Conservation (phyloP, 176 grass and related monocot genomes). For the Carex cristatella region DNA sequence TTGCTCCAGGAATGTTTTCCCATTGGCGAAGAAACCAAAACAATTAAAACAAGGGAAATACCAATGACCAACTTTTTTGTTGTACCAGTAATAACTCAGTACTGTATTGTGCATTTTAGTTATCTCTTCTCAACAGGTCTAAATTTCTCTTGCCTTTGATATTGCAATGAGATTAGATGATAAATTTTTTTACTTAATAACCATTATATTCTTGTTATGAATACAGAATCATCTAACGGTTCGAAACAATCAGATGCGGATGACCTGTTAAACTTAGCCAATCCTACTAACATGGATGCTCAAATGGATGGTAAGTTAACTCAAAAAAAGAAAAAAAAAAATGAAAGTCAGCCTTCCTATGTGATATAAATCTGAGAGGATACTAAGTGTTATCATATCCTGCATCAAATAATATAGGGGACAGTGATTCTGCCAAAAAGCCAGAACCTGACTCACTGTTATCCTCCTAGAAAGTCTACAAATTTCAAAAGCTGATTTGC, state of each 20-base stretch:
- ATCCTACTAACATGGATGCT: constrained; percentile 37
- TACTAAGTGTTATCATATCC: constrained; percentile 30
- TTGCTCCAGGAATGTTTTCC: no score
- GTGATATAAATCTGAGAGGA: constrained; percentile 33
- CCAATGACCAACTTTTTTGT: constrained; percentile 11
- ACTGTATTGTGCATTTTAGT: not conserved
- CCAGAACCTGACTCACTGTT: constrained; percentile 28
- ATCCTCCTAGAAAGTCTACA: no score
- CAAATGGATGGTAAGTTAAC: constrained; percentile 56
- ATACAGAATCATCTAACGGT: constrained; percentile 45
- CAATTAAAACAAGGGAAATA: not conserved
- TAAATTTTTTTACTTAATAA: not conserved
- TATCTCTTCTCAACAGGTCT: not conserved
- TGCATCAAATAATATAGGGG: constrained; percentile 66
- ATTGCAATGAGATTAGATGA: not conserved
- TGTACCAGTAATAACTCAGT: not conserved
- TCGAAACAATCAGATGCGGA: constrained; percentile 39
- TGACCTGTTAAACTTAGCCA: constrained; percentile 21
- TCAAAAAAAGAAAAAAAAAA: constrained; percentile 11
- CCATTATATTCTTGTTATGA: not conserved
- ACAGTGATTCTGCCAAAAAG: constrained; percentile 48
- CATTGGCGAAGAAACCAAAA: no score
- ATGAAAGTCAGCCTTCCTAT: constrained; percentile 10
- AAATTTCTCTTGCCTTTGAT: not conserved
- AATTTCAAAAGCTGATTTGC: no score